Conservation (phyloP, 2,329 filamentous ascomycete species). For the Aspergillus neoniger region DNA sequence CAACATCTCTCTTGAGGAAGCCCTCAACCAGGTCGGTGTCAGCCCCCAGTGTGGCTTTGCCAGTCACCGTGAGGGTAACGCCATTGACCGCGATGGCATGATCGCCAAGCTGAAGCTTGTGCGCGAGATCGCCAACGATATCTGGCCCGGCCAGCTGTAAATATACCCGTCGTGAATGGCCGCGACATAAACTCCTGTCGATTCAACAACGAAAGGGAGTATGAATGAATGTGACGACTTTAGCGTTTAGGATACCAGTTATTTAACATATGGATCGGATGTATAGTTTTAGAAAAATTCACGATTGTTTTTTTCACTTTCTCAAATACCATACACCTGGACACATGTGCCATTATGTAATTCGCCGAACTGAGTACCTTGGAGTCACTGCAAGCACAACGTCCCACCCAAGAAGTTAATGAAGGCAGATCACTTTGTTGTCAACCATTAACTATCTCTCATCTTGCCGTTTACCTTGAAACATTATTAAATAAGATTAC, state of each 20-base stretch:
- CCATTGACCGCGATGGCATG: conserved; percentile 69
- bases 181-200: conserved; percentile 14
- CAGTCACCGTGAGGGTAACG: conserved; percentile 72
- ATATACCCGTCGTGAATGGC: conserved; percentile 8
- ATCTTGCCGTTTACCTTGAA: not conserved
- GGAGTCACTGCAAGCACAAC: not conserved
- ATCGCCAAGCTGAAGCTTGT: conserved; percentile 71
- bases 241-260: conserved; percentile 6
- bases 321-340: not conserved
- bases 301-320: not conserved
- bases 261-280: conserved; percentile 10
- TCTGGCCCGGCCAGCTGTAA: conserved; percentile 64
- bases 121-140: conserved; percentile 69
- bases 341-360: not conserved
- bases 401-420: not conserved
- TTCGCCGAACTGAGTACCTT: not conserved
- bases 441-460: too few relatives aligned
- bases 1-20: conserved; percentile 65
- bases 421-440: not conserved
- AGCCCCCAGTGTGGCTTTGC: conserved; percentile 75
- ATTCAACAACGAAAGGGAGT: conserved; percentile 9
- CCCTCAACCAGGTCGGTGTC: conserved; percentile 66
- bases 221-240: conserved; percentile 9
- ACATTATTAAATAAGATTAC: not conserved
- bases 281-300: not conserved